Evolutionary conservation across 139 green algal genomes (phyloP), one percentile per base, ranked within the genome.

Genomic region (Tetradesmus lagerheimii): DNA sequence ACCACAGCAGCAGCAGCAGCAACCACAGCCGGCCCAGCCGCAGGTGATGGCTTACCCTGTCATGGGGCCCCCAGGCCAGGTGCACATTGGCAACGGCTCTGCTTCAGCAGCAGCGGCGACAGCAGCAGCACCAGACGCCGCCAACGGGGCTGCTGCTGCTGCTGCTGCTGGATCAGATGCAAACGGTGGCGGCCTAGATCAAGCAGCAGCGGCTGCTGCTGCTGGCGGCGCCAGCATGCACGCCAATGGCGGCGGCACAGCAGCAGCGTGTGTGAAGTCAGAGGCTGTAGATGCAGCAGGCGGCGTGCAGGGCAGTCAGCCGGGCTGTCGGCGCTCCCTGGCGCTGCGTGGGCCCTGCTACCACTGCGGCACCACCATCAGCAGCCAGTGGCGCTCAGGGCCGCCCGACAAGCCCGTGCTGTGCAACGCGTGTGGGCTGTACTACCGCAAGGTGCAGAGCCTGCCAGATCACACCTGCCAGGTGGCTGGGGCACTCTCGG

Each of bases 351-450:
- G 94, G 15, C 94, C 94, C 15, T 96, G 94, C 89, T 90, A 91
- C 74, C 94, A 96, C 87, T 96, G 94, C 83, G 92, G 88, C 37
- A 91, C 83, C 50, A 86, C 90, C 57, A 89, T 92, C 78, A 94
- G 91, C 27, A 92, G 91, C 6, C 92, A 94, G 83, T 97, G 95
- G 95, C 90, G 95, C 39, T 92, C 93, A 39, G 95, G 95, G 11
- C 95, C 95, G 1, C 79, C 93, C 0, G 77, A 90, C n/a, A 91
- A 93, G 83, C 93, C 95, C 18, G 85, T 95, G 76, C 93, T 97
- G 18, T 97, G 95, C 93, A 97, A 97, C 80, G 95, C 95, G 34
- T 97, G 95, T 86, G 95, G 95, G 50, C 75, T 91, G 87, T 91
- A 87, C 53, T 91, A 79, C 53, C 75, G 87, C 38, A 91, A 91